Percentiles rank a stretch among this genome's conserved stretches.
Conservation (phyloP, 2,329 filamentous ascomycete species). For the Boeremia lycopersici region DNA sequence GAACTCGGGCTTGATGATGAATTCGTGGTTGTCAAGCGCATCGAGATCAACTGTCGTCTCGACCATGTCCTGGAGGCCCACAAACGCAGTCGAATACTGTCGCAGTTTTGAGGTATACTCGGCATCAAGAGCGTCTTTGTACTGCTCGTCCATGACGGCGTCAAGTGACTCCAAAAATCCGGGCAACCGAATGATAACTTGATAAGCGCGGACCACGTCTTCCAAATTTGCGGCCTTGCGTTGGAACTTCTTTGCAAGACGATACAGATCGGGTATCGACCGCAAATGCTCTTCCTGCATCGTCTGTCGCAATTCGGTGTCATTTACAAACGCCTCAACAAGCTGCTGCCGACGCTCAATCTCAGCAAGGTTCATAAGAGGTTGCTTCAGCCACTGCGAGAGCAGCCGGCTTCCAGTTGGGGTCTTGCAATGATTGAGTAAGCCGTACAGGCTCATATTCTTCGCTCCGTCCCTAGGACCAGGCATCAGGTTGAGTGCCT, state of each 20-base stretch:
- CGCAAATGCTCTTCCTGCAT: conserved; percentile 96
- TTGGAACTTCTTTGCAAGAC: conserved; percentile 93
- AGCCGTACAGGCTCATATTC: conserved; percentile 92
- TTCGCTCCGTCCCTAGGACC: conserved; percentile 94
- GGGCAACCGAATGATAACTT: conserved; percentile 89
- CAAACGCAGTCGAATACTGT: conserved; percentile 76
- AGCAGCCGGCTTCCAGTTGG: conserved; percentile 87
- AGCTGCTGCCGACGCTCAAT: conserved; percentile 92
- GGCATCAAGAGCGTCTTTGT: conserved; percentile 82
- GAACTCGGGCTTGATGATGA: conserved; percentile 98
- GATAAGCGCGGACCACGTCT: conserved; percentile 93
- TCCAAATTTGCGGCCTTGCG: conserved; percentile 88
- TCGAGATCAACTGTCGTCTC: conserved; percentile 97
- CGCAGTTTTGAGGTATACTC: conserved; percentile 84
- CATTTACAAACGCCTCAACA: conserved; percentile 91
- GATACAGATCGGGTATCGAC: conserved; percentile 91
- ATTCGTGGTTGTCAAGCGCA: conserved; percentile 94
- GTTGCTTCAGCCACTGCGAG: conserved; percentile 97
- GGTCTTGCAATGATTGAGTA: conserved; percentile 97
- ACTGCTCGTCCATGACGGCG: conserved; percentile 92
- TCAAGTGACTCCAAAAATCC: conserved; percentile 89
- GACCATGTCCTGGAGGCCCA: conserved; percentile 94
- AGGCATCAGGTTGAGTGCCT: conserved; percentile 96
- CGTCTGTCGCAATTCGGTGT: conserved; percentile 90
- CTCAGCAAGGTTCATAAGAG: conserved; percentile 86